These are phyloP conservation scores for Puya raimondii DNA, from an alignment of 176 grass and related monocot genomes.

Conservation along the genomic window DNA sequence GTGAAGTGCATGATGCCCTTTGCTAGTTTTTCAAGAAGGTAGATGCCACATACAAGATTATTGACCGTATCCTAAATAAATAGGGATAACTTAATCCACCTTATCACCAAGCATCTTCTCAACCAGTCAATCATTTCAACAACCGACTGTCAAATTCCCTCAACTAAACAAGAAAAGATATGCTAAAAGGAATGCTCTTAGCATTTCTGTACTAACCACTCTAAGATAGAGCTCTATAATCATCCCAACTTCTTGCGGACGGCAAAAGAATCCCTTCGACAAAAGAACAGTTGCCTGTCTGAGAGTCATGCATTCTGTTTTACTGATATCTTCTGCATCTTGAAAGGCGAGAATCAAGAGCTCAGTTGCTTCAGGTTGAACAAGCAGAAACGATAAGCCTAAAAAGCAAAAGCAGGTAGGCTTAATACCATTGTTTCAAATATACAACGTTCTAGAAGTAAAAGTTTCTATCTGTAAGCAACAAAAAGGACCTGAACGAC, in stretches of 20 bases:
- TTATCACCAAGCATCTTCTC: no score
- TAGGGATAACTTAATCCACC: no score
- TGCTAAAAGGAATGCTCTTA: not conserved
- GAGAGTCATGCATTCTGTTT: constrained; percentile 82
- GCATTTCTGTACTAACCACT: constrained; percentile 57
- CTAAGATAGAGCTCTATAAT: constrained; percentile 82
- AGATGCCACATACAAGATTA: no score
- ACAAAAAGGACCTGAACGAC: constrained; percentile 42
- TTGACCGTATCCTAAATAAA: no score
- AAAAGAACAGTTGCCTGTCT: constrained; percentile 76
- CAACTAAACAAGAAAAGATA: not conserved
- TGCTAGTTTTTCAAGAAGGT: no score
- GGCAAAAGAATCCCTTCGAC: constrained; percentile 85
- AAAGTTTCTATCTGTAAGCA: constrained; percentile 15
- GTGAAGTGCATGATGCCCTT: no score
- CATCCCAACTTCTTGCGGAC: constrained; percentile 78
- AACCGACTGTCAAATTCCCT: no score
- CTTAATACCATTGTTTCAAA: not conserved
- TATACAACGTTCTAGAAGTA: constrained; percentile 16
- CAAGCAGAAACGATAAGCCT: constrained; percentile 83
- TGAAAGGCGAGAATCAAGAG: constrained; percentile 79
- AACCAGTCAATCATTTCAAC: no score
- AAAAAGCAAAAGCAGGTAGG: constrained; percentile 16
- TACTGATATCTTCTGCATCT: constrained; percentile 63
- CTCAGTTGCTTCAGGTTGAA: constrained; percentile 83